Base-by-base conservation (phyloP, 75 land plant genomes). In the Pinus taeda region DNA sequence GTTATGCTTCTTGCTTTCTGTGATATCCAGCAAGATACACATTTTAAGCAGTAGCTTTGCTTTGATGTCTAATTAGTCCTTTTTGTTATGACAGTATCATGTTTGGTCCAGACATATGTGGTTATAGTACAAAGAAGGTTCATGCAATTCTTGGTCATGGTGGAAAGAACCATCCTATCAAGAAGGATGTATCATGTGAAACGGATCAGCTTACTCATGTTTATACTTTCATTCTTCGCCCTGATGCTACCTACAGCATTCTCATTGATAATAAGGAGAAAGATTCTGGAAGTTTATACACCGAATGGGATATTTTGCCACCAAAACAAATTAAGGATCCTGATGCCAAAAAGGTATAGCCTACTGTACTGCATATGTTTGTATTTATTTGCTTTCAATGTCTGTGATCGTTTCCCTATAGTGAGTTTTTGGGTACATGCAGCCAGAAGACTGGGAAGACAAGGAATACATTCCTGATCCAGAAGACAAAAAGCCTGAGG, bases 21-120 rank as follows among this genome's bases (percentile, higher is more conserved):
- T 49, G 55, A 49, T 45, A 45, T 45, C 53, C 1, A 49, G 9
- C 55, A 49, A 49, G 55, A 9, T 49, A 49, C 9, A 49, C 12
- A 11, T 49, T 49, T 49, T 49, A 9, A 49, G 55, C 55, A 49
- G 55, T 2, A 49, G 55, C 55, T 49, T 49, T 49, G 12, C 12
- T 9, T 71, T 26, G n/a, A 49, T 49, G 12, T 49, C 55, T 49
- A 49, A 49, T 9, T 49, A 49, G 55, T 9, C n/a, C 4, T 78
- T 57, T 7, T 22, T 71, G 24, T 57, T 58, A 60, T 59, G 78
- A 74, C 87, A 88, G 92, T 76, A 85, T 90, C 20, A 90, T 90
- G 92, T 90, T 90, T 85, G 92, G 92, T 57, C 92, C 92, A 49
- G 92, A 90, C 62, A 90, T 90, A 64, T 90, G 92, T 79, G 92